Conservation (phyloP, 192 early-diverging fungal genomes). For the Linnemannia hyalina region DNA sequence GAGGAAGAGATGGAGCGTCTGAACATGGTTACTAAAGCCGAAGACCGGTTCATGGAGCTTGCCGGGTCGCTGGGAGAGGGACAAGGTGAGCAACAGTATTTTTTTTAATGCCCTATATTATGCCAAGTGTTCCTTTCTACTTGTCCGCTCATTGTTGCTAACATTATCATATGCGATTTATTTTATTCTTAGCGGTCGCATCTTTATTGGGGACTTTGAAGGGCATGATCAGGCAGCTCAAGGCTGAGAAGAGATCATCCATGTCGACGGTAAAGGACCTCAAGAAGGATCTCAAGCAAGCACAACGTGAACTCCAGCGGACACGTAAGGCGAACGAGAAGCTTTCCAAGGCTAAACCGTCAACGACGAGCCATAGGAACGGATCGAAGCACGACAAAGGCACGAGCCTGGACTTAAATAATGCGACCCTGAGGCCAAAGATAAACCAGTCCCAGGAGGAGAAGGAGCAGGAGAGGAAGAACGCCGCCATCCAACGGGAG, state of each 20-base stretch:
- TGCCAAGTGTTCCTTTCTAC: neutral
- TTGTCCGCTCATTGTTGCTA: neutral
- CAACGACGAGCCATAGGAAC: neutral
- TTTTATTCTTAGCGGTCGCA: conserved; percentile 19
- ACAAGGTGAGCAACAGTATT: conserved; percentile 28
- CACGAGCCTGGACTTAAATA: neutral
- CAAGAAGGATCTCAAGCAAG: conserved; percentile 31
- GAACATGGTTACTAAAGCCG: conserved; percentile 6
- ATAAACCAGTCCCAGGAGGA: neutral
- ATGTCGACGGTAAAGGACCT: conserved; percentile 8
- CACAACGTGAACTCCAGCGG: conserved; percentile 16
- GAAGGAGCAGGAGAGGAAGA: conserved; percentile 6
- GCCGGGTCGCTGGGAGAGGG: conserved; percentile 40
- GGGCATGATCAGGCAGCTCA: conserved; percentile 41
- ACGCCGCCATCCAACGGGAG: conserved; percentile 14
- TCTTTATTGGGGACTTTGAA: conserved; percentile 39
- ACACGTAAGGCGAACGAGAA: conserved; percentile 29
- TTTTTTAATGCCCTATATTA: neutral
- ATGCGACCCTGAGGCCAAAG: neutral
- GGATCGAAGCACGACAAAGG: neutral
- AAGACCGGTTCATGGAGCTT: conserved; percentile 31
- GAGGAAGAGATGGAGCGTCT: conserved; percentile 6
- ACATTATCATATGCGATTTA: neutral
- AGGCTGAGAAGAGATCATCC: conserved; percentile 31
- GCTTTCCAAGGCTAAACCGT: conserved; percentile 11